These are phyloP conservation scores for Mucor lusitanicus DNA, from an alignment of 371 early-diverging fungal genomes.

Conservation along the genomic window DNA sequence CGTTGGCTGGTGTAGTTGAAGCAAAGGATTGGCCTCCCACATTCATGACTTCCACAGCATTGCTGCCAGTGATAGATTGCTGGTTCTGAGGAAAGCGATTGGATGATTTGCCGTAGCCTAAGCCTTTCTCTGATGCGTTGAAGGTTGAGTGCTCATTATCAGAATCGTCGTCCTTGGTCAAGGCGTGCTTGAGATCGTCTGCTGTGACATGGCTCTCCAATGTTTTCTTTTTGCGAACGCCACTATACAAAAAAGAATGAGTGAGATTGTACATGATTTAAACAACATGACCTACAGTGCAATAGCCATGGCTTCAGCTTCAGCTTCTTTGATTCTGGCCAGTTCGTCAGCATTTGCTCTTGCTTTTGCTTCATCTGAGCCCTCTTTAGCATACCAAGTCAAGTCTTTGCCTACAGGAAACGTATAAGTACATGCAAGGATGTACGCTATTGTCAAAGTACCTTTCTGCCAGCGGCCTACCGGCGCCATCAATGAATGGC, in stretches of 20 bases:
- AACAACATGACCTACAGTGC: conserved; percentile 58
- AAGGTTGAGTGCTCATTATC: conserved; percentile 36
- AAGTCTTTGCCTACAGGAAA: conserved; percentile 61
- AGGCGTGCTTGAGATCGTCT: conserved; percentile 60
- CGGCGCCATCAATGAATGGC: conserved; percentile 82
- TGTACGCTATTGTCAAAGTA: conserved; percentile 3
- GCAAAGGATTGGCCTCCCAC: neutral
- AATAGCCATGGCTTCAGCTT: conserved; percentile 80
- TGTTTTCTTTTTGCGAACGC: conserved; percentile 56
- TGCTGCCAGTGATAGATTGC: conserved; percentile 5
- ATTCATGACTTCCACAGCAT: conserved; percentile 33
- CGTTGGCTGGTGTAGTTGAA: neutral
- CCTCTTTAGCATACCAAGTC: conserved; percentile 75
- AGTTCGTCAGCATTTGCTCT: conserved; percentile 52
- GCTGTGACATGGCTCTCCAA: conserved; percentile 57
- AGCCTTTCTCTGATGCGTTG: conserved; percentile 49
- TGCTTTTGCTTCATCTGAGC: conserved; percentile 25
- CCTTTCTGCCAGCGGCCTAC: conserved; percentile 74
- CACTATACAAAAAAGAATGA: conserved; percentile 26
- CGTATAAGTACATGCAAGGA: neutral
- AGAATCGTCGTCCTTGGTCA: conserved; percentile 46
- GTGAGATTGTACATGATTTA: neutral
- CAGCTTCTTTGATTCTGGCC: conserved; percentile 69
- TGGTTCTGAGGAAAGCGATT: conserved; percentile 17
- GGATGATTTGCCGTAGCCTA: conserved; percentile 58